phyloP scores from a whole-genome alignment of 1,284 basidiomycete genomes.

The Tetrapyrgos nigripes region DNA sequence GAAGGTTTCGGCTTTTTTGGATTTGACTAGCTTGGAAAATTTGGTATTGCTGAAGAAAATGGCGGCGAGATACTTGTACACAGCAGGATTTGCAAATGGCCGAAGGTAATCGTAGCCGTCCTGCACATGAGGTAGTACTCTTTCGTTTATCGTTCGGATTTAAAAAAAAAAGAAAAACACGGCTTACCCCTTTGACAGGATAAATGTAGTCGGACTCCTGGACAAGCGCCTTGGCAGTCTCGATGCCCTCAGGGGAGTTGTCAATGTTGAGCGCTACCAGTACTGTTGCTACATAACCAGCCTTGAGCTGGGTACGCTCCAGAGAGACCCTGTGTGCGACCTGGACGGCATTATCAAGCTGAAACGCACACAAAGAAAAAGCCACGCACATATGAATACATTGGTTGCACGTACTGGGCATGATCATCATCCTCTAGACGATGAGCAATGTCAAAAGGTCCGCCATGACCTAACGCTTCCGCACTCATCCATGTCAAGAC shows the following conservation, averaged over 20 bases:
- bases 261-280: conserved; percentile 2
- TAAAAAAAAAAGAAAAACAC: background rate
- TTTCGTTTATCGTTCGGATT: too few species aligned
- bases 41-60: background rate
- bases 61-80: conserved; percentile 3
- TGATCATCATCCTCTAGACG: background rate
- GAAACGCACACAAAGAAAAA: background rate
- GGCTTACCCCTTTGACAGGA: background rate
- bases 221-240: background rate
- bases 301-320: conserved; percentile 6
- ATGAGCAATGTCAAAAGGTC: background rate
- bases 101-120: conserved; percentile 3
- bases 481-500: background rate
- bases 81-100: background rate
- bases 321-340: background rate
- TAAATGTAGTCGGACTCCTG: conserved; percentile 5
- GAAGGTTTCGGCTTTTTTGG: background rate
- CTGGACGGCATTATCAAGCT: background rate
- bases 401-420: background rate
- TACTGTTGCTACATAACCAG: background rate
- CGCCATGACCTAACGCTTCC: background rate
- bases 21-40: background rate
- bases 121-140: conserved; percentile 1
- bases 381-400: background rate
- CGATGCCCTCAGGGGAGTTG: background rate